These are phyloP conservation scores for Sporothrix brasiliensis DNA, from an alignment of 2,329 filamentous ascomycete species.

Conservation along the genomic window DNA sequence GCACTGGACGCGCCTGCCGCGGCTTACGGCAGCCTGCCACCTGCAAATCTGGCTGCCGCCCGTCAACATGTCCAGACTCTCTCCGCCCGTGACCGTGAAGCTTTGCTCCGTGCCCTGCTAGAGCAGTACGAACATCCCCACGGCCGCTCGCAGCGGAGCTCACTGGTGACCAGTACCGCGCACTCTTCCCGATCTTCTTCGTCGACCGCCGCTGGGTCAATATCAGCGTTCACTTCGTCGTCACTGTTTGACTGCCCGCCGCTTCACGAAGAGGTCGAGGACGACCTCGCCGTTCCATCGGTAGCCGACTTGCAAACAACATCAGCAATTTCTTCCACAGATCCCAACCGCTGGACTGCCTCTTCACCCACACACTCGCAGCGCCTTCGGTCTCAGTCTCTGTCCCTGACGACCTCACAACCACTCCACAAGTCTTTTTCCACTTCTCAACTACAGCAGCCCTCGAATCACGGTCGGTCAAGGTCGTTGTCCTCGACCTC, in stretches of 20 bases:
- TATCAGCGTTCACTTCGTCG: conserved; percentile 3
- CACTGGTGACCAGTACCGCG: not conserved
- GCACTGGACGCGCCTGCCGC: conserved; percentile 17
- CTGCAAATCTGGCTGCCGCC: conserved; percentile 39
- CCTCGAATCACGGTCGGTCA: not conserved
- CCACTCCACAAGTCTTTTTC: conserved; percentile 10
- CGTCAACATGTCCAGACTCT: conserved; percentile 43
- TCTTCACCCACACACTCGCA: not conserved
- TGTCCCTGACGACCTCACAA: not conserved
- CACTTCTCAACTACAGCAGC: not conserved
- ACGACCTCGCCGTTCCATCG: not conserved
- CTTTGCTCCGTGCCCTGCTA: conserved; percentile 42
- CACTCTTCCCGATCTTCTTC: not conserved
- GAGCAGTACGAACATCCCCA: conserved; percentile 39
- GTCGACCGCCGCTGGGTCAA: not conserved
- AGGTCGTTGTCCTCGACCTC: conserved; percentile 21
- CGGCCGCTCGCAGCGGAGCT: not conserved
- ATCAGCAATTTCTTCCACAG: conserved; percentile 48
- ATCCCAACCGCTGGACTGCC: conserved; percentile 12
- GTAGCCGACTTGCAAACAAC: conserved; percentile 34
- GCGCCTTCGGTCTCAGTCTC: conserved; percentile 21
- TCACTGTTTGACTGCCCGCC: conserved; percentile 27
- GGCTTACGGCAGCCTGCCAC: conserved; percentile 27
- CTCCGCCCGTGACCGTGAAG: conserved; percentile 42
- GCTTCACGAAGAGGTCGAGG: conserved; percentile 24